These are phyloP conservation scores for Apiospora pterosperma DNA, from an alignment of 2,329 filamentous ascomycete species.

Conservation along the genomic window DNA sequence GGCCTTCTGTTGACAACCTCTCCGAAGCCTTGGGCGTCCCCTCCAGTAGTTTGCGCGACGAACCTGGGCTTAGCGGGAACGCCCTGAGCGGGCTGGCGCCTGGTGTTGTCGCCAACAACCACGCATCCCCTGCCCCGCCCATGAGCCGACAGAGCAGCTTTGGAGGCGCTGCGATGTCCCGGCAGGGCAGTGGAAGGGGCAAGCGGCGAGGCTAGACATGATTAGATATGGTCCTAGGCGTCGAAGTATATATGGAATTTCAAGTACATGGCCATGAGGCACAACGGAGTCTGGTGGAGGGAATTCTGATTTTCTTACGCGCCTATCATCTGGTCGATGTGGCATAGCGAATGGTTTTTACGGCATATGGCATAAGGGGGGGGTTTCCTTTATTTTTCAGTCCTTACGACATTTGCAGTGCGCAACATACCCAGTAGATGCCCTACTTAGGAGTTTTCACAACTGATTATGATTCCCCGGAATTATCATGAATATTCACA, in stretches of 20 bases:
- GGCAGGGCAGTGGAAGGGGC: conserved; percentile 41
- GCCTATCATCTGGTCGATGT: neutral
- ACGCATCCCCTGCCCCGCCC: conserved; percentile 32
- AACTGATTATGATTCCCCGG: neutral
- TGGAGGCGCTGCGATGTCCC: conserved; percentile 54
- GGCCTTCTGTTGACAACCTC: conserved; percentile 46
- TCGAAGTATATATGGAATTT: neutral
- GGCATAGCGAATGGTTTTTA: neutral
- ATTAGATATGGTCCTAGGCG: neutral
- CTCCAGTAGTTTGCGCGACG: conserved; percentile 40
- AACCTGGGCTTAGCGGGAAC: conserved; percentile 27
- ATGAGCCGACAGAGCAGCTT: conserved; percentile 57
- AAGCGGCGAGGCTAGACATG: neutral
- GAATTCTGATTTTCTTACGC: neutral
- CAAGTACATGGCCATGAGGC: neutral
- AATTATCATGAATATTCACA: neutral
- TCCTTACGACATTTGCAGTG: neutral
- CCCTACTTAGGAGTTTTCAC: neutral
- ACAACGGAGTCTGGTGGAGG: neutral
- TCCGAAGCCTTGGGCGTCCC: conserved; percentile 49
- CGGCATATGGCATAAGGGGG: neutral
- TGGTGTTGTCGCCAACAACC: conserved; percentile 15
- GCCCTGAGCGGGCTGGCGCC: conserved; percentile 19
- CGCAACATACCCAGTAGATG: neutral
- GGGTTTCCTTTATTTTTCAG: neutral